Conservation (phyloP, 116 monocot genomes). For the Papilionanthe hybrid region DNA sequence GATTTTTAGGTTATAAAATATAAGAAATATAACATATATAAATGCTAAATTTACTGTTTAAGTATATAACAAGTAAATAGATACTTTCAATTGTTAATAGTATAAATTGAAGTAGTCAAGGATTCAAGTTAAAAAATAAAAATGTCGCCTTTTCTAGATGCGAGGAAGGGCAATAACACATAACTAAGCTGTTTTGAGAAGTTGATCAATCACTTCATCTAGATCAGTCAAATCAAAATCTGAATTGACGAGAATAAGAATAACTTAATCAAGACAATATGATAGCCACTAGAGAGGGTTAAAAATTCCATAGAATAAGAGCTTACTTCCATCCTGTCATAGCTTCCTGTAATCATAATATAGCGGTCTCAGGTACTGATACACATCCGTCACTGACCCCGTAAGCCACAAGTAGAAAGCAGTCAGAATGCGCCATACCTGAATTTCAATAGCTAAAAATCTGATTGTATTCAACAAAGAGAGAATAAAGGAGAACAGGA, state of each 20-base stretch:
- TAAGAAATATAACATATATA: no score
- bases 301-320: neutral
- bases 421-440: constrained; percentile 88
- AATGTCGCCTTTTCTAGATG: constrained; percentile 49
- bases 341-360: constrained; percentile 94
- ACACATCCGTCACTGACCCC: constrained; percentile 73
- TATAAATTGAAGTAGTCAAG: neutral
- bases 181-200: constrained; percentile 77
- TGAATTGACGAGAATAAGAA: constrained; percentile 12
- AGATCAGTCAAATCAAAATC: constrained; percentile 71
- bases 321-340: constrained; percentile 68
- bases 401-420: constrained; percentile 88
- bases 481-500: neutral
- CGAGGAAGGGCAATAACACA: constrained; percentile 89
- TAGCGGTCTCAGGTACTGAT: constrained; percentile 88
- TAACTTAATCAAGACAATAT: neutral
- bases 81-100: neutral
- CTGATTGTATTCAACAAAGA: neutral
- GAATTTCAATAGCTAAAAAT: neutral
- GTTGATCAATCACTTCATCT: constrained; percentile 87
- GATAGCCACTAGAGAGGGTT: neutral
- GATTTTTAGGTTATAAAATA: no score
- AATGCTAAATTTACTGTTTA: no score
- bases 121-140: neutral
- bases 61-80: no score